Base-by-base conservation (phyloP, 108 stramenopile species). In the Cyclostephanos invisitatus region DNA sequence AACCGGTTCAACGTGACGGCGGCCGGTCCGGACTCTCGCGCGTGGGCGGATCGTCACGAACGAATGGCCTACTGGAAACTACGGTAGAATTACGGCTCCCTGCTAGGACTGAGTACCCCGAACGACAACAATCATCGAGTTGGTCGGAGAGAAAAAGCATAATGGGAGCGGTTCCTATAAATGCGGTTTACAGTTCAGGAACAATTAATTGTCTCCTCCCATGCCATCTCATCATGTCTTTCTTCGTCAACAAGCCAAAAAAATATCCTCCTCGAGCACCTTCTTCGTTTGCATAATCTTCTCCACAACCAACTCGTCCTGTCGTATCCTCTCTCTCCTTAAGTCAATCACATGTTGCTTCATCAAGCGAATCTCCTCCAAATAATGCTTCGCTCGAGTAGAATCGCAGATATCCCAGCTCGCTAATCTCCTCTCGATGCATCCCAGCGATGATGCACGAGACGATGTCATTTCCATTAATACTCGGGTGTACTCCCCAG, bases 321-420 rank as follows among this genome's bases (percentile, higher is more conserved):
- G 66, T 49, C 32, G 54, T 54, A 65, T 46, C 44, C 71, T 62
- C 61, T 67, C 71, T 24, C 46, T 32, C 20, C 62, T 72, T 51
- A 62, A 62, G 49, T 56, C 59, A 38, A 27, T 35, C 37, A 68
- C 67, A 3, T 67, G 40, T 49, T 57, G 56, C 46, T 76, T 75
- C 48, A 82, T 67, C 58, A 59, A 46, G 18, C 63, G 75, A 37
- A 82, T 77, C 49, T 77, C 75, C 7, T 62, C 62, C 75, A 82
- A 53, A 70, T 51, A 67, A 20, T 62, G 49, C 40, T 77, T 65
- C 12, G 65, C 70, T 55, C 59, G 27, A 9, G 54, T 57, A 22
- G 53, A 50, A 68, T 80, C 78, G n/a, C 36, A 57, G 1, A 28
- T 29, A 62, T 75, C 54, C 62, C 70, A 72, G 4, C 66, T 64